These are phyloP conservation scores for Paramecium pentaurelia DNA, from an alignment of 73 alveolate species.

Conservation along the genomic window DNA sequence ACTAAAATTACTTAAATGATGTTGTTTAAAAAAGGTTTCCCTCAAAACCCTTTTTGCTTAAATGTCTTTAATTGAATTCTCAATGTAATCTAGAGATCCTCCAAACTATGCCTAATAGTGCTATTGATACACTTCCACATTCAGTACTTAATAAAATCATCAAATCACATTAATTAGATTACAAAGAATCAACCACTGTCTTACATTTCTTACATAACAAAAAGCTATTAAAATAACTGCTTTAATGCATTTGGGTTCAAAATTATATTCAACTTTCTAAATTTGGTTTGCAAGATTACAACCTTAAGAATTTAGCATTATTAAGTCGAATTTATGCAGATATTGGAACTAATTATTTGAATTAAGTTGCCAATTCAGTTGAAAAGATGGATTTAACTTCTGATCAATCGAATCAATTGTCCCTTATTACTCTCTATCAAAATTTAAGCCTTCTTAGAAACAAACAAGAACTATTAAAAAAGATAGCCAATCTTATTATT, in stretches of 20 bases:
- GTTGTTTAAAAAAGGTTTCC: not conserved
- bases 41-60: not conserved
- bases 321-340: slow-evolving; percentile 4
- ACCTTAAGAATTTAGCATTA: not conserved
- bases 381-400: not conserved
- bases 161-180: not conserved
- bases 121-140: not conserved
- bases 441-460: not conserved
- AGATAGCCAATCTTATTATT: not conserved
- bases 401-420: not conserved
- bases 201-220: not conserved
- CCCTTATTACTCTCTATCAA: not conserved
- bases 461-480: not conserved
- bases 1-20: not conserved
- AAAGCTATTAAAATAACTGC: not conserved
- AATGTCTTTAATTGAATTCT: not conserved
- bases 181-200: slow-evolving; percentile 13
- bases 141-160: not conserved
- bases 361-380: not conserved
- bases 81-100: not conserved
- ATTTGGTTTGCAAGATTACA: not conserved
- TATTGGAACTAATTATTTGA: not conserved
- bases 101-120: not conserved
- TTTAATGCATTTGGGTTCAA: not conserved
- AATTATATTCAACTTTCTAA: not conserved